A percentile compares a stretch with the other conserved stretches of the same genome.
phyloP scores from a whole-genome alignment of 768 basidiomycete genomes.

The Melanogaster broomeanus region DNA sequence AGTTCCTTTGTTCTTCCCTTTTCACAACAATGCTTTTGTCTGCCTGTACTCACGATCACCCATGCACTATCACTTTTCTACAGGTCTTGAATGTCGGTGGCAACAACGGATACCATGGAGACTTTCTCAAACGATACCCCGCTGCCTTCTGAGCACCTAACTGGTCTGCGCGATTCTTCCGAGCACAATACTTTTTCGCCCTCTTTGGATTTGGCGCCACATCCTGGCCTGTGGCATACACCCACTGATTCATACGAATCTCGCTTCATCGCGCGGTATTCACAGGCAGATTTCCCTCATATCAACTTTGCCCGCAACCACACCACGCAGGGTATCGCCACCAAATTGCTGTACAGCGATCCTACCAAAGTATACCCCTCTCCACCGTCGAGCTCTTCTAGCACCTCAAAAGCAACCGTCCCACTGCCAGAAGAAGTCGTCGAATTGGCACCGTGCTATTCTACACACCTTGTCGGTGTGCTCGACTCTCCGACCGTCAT shows the following conservation, averaged over 20 bases:
- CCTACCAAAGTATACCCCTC: slow-evolving; percentile 26
- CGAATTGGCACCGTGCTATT: slow-evolving; percentile 20
- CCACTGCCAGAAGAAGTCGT: slow-evolving; percentile 27
- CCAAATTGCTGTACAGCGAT: slow-evolving; percentile 19
- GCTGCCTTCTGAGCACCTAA: slow-evolving; percentile 12
- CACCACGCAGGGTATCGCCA: slow-evolving; percentile 7
- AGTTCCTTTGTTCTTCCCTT: slow-evolving; percentile 1
- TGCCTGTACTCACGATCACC: not conserved
- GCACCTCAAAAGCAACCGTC: slow-evolving; percentile 24
- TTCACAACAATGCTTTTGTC: not conserved
- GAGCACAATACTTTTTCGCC: slow-evolving; percentile 13
- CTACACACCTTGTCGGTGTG: slow-evolving; percentile 30
- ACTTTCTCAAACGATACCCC: slow-evolving; percentile 31
- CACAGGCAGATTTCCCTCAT: slow-evolving; percentile 13
- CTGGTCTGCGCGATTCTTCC: slow-evolving; percentile 7
- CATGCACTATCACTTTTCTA: not conserved
- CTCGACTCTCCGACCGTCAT: slow-evolving; percentile 38
- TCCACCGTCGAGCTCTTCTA: slow-evolving; percentile 29
- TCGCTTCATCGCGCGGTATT: slow-evolving; percentile 18
- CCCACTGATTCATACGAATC: slow-evolving; percentile 23
- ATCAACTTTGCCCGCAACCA: slow-evolving; percentile 17
- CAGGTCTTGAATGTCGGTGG: slow-evolving; percentile 35
- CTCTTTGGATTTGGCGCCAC: slow-evolving; percentile 15
- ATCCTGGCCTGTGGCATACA: slow-evolving; percentile 18
- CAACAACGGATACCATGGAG: slow-evolving; percentile 36